Conservation (phyloP, 129 eudicot species). For the Artemisia argyi region DNA sequence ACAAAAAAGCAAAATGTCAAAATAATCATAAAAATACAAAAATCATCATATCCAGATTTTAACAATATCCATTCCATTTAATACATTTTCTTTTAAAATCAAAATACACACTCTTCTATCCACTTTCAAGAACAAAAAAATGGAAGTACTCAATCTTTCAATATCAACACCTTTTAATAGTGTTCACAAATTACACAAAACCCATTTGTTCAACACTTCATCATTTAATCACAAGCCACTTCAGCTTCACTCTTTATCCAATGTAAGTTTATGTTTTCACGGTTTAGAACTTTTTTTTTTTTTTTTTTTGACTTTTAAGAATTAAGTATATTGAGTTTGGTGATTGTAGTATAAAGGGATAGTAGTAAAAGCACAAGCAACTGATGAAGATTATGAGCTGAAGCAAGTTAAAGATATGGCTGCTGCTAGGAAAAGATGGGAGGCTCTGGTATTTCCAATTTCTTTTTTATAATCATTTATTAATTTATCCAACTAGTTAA, state of each 20-base stretch:
- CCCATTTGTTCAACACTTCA: slow-evolving; percentile 30
- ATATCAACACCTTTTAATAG: slow-evolving; percentile 23
- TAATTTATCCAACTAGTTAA: too few species aligned
- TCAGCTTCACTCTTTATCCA: slow-evolving; percentile 25
- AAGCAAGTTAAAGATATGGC: slow-evolving; percentile 93
- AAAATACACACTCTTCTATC: neutral
- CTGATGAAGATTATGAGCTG: slow-evolving; percentile 81
- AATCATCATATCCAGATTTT: slow-evolving; percentile 3
- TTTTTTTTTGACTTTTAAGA: too few species aligned
- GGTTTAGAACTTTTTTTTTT: neutral
- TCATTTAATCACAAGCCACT: slow-evolving; percentile 21
- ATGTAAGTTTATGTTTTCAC: slow-evolving; percentile 24
- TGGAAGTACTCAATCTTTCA: slow-evolving; percentile 48
- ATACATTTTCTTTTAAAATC: neutral
- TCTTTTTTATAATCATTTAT: neutral
- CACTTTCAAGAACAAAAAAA: slow-evolving; percentile 13
- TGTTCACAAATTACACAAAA: slow-evolving; percentile 20
- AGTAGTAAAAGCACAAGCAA: slow-evolving; percentile 62
- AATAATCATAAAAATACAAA: neutral
- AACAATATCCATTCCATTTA: slow-evolving; percentile 30
- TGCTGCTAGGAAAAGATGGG: slow-evolving; percentile 98
- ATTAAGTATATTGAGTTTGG: too few species aligned
- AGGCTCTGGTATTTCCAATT: slow-evolving; percentile 58
- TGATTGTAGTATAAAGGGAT: slow-evolving; percentile 29
- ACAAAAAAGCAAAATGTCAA: neutral